Base-by-base conservation (phyloP, 169 alveolate genomes). In the Plasmodium chabaudi region DNA sequence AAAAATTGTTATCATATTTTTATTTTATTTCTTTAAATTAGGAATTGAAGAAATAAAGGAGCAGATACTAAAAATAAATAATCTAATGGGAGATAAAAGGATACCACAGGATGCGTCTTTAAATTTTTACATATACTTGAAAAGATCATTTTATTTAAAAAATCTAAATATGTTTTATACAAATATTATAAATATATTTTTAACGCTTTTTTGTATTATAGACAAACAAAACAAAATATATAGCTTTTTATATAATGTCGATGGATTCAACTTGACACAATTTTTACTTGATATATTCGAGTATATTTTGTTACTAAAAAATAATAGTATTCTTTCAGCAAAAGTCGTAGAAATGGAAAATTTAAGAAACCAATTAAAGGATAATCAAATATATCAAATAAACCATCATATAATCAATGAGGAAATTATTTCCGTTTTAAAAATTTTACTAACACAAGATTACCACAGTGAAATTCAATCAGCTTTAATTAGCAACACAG, bases 191-290 rank as follows among this genome's bases (percentile, higher is more conserved):
- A 79, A 79, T 27, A 27, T 79, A 15, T 42, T 79, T 39, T 60
- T 79, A 17, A 65, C 84, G 13, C 44, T 79, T 65, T 79, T 34
- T 23, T 17, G 42, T 12, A 21, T 79, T 13, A 55, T 79, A 67
- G 77, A 79, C 39, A 79, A 19, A 53, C 82, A 79, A 47, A 55
- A 67, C n/a, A 59, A 79, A 47, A 79, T 42, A 34, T 79, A 79
- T 65, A 34, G 63, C 27, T 44, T 51, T 55, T 25, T 79, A 51
- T 65, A 79, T 55, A 64, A 79, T 25, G 47, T 56, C 25, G 63
- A 79, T 65, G 19, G 21, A 23, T 51, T 47, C 19, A 59, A 27
- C 39, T 56, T 47, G 17, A 53, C 84, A 19, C 57, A 42, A 39
- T 79, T 61, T 67, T 55, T 71, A 21, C 25, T 79, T 17, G 27